Evolutionary conservation across 805 yeast genomes (phyloP).

Genomic region (Saccharomycopsis oosterbeekiorum): DNA sequence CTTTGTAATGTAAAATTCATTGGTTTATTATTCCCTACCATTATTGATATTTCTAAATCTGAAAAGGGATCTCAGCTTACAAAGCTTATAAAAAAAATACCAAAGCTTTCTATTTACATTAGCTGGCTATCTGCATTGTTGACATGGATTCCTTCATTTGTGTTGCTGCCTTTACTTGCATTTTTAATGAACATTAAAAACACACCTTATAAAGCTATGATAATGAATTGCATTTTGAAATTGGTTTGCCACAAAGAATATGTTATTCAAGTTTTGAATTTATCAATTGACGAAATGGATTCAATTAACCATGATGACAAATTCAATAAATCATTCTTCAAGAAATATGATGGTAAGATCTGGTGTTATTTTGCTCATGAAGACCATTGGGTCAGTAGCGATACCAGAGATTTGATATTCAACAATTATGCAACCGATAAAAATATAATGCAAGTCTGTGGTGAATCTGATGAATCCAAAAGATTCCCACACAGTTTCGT

Average conservation of each 20-base stretch:
- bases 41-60: constrained; percentile 46
- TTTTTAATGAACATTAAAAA: background rate
- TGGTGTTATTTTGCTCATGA: constrained; percentile 50
- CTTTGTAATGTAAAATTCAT: constrained; percentile 28
- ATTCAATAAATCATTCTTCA: constrained; percentile 41
- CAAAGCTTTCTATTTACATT: constrained; percentile 25
- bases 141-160: background rate
- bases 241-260: constrained; percentile 35
- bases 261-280: constrained; percentile 42
- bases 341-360: constrained; percentile 22
- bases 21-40: constrained; percentile 64
- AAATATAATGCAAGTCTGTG: constrained; percentile 5
- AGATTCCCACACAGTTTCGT: constrained; percentile 17
- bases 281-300: constrained; percentile 54
- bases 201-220: background rate
- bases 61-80: constrained; percentile 30
- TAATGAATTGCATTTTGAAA: constrained; percentile 33
- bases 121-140: constrained; percentile 23
- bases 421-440: constrained; percentile 2
- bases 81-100: constrained; percentile 21
- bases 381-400: constrained; percentile 58
- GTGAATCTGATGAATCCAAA: constrained; percentile 3
- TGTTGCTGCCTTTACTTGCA: background rate
- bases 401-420: constrained; percentile 29
- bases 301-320: constrained; percentile 38